Evolutionary conservation across 176 grass and related monocot species (phyloP), one percentile per base, ranked within the genome.

Genomic region (Oryza longistaminata): DNA sequence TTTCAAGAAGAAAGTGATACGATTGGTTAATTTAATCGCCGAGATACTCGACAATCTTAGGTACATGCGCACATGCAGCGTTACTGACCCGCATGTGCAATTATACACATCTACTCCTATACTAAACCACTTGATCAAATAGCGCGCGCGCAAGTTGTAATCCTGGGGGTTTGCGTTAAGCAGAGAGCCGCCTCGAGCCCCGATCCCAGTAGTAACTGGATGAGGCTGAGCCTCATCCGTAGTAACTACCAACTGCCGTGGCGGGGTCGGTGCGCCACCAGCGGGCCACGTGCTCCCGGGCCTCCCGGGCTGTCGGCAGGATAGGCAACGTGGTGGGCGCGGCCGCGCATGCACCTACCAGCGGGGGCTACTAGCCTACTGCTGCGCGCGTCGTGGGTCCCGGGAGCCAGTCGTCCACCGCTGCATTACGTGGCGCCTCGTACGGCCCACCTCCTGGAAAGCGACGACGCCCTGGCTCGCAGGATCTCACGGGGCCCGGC

Each of bases 271-370:
- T 4, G 8, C 53, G 39, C 39, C 86, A 74, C 43, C 62, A 25
- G 76, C 49, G 71, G 71, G 82, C 77, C 82, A 89, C 88, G 71
- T 89, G 82, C 77, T 53, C 82, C 82, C 81, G 81, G 74, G 74
- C 80, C 86, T 65, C 43, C 50, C 50, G 52, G 35, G 27, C 53
- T 82, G 83, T 86, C 88, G 72, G 88, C 83, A 55, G 29, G 82
- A 81, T 34, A 39, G 7, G 78, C 66, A 90, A 86, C 88, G 83
- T 90, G 88, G 88, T 90, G 88, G 83, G 88, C 76, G 77, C 82
- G 46, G 46, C 42, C 42, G 46, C 77, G 39, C 76, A 15, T 49
- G 77, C 64, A 35, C 46, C 87, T 53, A 61, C 69, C 55, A 10
- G 1, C 31, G 17, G 4, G 17, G 4, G 11, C 14, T 19, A 3